Evolutionary conservation across 352 stramenopile genomes (phyloP), one percentile per base, ranked within the genome.

Genomic region (Globisporangium acanthophoron): DNA sequence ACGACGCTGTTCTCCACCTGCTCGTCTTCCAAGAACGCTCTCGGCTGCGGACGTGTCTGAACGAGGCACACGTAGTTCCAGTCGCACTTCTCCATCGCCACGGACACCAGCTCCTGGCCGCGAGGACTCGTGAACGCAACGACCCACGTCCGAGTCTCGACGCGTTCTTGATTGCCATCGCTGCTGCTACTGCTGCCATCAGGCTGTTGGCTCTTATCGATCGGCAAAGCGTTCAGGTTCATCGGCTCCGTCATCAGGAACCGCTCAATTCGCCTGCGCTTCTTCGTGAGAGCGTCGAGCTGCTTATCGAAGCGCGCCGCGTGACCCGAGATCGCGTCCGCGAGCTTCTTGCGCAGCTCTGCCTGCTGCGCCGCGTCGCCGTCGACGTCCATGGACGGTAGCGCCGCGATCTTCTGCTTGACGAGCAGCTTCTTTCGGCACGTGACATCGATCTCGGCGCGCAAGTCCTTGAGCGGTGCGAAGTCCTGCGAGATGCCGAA

Each of bases 11-110:
- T 71, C n/a, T 74, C 60, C 6, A 80, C 51, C 43, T 90, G 61
- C 18, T 85, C 73, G n/a, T 81, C 80, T 46, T 88, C 74, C 1
- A 82, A 59, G 35, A 85, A 88, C 18, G 75, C 78, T 24, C 59
- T 65, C 0, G 80, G 78, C 50, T 74, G 39, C 1, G 80, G 80
- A 9, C 78, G 69, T 13, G 78, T 87, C 47, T 80, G 69, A 37
- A 85, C 70, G 0, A 89, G 63, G 35, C 79, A 81, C 4, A 89
- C 59, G 33, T 83, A 83, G 24, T 76, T 85, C 79, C 79, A 89
- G 64, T 89, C 75, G 43, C 53, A 65, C 57, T 89, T 89, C 5
- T 59, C 58, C n/a, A 90, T 66, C 3, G 78, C 80, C 3, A 88
- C 54, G 0, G 69, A 70, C 7, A 58, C 65, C 15, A 90, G 64